Evolutionary conservation across 1,284 basidiomycete genomes (phyloP), one percentile per base, ranked within the genome.

Genomic region (Bondarzewia mesenterica): DNA sequence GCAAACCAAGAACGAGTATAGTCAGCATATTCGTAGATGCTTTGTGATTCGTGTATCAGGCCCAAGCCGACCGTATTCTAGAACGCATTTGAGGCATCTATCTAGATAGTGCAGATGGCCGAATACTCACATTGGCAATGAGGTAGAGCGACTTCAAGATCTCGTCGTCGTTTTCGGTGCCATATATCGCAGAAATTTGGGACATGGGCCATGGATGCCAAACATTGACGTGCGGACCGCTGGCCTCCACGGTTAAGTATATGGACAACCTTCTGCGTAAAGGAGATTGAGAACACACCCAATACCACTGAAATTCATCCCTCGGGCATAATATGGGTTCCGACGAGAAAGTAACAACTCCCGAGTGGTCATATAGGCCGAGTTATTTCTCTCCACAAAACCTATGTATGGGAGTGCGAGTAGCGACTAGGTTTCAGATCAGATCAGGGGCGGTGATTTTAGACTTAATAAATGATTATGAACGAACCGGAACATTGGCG

Each of bases 151-250:
- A 72, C 7, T 72, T 62, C 50, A 79, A 46, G 39, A 89, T 89
- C 54, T 87, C 85, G 14, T 69, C 60, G 57, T 88, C 83, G 54
- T 85, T 69, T 55, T 87, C 77, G 1, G 81, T 82, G 3, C 85
- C 81, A 58, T 80, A 88, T 44, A 88, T 83, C 15, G 78, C 76
- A 18, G 80, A 81, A 32, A 89, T 77, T 42, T 80, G 80, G 12
- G 84, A 84, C 86, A 89, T 89, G 0, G 85, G 86, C 86, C 85
- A 89, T 48, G 84, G 84, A 59, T 85, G 70, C 76, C 76, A 83
- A 12, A 77, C 75, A 58, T 82, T 76, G 45, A 82, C 76, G 60
- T 89, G 86, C 27, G 85, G 86, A 1, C 85, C 85, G 38, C 84
- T 86, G 56, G n/a, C n/a, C 22, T 16, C 25, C 14, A 8, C 7